Evolutionary conservation across 1,284 basidiomycete genomes (phyloP), one percentile per base, ranked within the genome.

Genomic region (Grifola frondosa): DNA sequence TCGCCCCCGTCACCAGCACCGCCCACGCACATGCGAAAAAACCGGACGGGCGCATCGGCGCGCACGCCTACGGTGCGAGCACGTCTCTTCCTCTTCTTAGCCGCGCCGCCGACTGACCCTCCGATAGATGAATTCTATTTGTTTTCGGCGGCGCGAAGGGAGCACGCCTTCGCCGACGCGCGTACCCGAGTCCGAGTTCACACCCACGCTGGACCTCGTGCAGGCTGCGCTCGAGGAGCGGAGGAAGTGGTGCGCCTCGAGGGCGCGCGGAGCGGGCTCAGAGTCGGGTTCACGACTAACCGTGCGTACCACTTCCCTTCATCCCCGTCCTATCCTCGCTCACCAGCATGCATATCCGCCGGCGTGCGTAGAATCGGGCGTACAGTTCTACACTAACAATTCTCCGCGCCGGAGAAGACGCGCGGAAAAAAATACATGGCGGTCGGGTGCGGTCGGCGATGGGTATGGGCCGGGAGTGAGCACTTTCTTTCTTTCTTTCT

Each of bases 381-480:
- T 84, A 29, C 86, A 88, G 74, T 81, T 86, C 56, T 88, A 88
- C 59, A 74, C 81, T 3, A 80, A 81, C 58, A 78, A 75, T 64
- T 75, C 35, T 65, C 80, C 10, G 61, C 71, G 37, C 59, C 69
- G 20, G 59, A 59, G 10, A 70, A 66, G 25, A 75, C 20, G 74
- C 80, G 28, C 71, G 80, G 36, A 88, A 88, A 69, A 79, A 76
- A 61, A 84, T 86, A 28, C 86, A 89, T 53, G 84, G 85, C 17
- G 84, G 84, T 78, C 77, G n/a, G 82, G 81, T 22, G 66, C 69
- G n/a, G 62, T 62, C 37, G 75, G 68, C 22, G 79, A 84, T 52
- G 77, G 80, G 9, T 88, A 88, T 58, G 65, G 65, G 23, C 68
- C 74, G 11, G 74, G 73, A 36, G 74, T 82, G 84, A 61, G 46